Evolutionary conservation across 164 flowering plant genomes (phyloP).

Genomic region (Magnolia changhungtana): DNA sequence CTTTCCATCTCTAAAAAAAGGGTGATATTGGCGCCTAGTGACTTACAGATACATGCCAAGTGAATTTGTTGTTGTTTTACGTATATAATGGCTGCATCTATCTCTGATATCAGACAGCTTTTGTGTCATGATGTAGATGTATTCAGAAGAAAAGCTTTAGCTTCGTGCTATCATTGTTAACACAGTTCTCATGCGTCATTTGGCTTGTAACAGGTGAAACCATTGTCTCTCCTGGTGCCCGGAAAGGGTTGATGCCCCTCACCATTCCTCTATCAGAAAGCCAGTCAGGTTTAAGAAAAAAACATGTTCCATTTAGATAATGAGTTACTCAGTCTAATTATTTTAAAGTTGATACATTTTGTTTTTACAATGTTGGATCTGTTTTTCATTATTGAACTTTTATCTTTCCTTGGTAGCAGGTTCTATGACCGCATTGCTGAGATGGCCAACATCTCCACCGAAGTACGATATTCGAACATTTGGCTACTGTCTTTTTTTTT

Average conservation of each 20-base stretch:
- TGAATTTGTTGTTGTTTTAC: too few species aligned
- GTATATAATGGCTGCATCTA: too few species aligned
- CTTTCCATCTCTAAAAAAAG: too few species aligned
- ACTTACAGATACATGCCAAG: too few species aligned
- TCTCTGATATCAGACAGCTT: too few species aligned
- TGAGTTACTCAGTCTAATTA: too few species aligned
- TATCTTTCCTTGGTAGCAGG: constrained; percentile 32
- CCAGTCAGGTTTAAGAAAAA: constrained; percentile 44
- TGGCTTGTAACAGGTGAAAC: constrained; percentile 50
- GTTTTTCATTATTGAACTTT: neutral
- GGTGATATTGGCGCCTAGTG: too few species aligned
- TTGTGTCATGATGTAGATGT: too few species aligned
- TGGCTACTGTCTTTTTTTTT: neutral
- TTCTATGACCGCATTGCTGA: constrained; percentile 63
- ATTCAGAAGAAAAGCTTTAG: too few species aligned
- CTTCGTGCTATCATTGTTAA: neutral
- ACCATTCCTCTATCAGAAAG: constrained; percentile 67
- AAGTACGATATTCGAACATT: constrained; percentile 37
- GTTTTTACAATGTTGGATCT: neutral
- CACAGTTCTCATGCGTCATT: neutral
- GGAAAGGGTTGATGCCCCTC: constrained; percentile 70
- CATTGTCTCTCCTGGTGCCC: constrained; percentile 65
- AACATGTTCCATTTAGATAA: neutral
- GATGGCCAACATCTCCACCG: constrained; percentile 95
- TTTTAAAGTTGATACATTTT: neutral